Evolutionary conservation across 2,329 filamentous ascomycete genomes (phyloP), one percentile per base, ranked within the genome.

Genomic region (Aspergillus costaricaensis): DNA sequence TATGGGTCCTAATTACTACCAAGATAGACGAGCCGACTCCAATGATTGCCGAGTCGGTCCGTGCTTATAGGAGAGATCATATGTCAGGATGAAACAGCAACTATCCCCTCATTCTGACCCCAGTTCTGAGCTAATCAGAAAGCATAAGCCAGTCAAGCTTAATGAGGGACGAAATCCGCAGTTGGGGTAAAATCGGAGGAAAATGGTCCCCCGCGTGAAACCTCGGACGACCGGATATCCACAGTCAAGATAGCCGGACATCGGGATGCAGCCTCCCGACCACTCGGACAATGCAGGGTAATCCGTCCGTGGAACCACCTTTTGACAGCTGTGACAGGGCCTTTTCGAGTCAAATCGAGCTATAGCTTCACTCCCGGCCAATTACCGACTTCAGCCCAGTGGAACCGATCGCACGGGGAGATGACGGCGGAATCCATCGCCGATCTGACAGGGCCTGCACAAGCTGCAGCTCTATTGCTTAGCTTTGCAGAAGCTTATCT

Each of bases 401-500:
- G 47, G 47, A 50, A 50, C 47, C 47, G 25, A 50, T 50, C 47
- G 47, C n/a, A 27, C 47, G 23, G 23, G n/a, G 47, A 19, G 23
- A 1, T 17, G 25, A 17, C 17, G 41, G 47, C 41, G 41, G 41
- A 44, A 21, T 44, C 41, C 41, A 44, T 44, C 41, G 41, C 47
- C 47, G 47, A 50, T 50, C 47, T 50, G 27, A 30, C 44, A 15
- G 47, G 15, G 21, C 4, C 47, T 50, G 47, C 27, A 30, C n/a
- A 4, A 44, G 41, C 41, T 44, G 41, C 41, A 44, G 41, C 41
- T 44, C 41, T 44, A 23, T 44, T 21, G 32, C n/a, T 44, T 44
- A 44, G 41, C n/a, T 32, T 32, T 44, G 52, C 23, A 47, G 38
- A 57, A 57, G 54, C 54, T 57, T 57, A 55, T 36, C 23, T 48